Conservation (phyloP, 169 alveolate genomes). For the Cryptosporidium felis region DNA sequence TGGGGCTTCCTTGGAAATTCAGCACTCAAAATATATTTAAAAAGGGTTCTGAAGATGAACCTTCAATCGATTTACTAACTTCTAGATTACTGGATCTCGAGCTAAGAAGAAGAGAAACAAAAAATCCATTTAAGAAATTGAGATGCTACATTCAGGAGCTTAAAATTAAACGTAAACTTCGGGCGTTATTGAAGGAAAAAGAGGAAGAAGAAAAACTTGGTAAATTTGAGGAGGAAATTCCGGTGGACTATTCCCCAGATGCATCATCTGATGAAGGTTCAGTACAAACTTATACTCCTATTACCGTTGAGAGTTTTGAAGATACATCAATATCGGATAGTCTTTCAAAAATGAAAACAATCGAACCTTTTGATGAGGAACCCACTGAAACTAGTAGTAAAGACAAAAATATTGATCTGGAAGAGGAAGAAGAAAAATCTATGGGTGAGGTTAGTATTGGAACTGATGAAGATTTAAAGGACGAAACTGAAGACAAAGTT, state of each 20-base stretch:
- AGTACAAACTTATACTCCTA: not conserved
- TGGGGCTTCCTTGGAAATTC: too few relatives aligned
- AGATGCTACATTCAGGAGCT: not conserved
- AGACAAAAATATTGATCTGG: too few relatives aligned
- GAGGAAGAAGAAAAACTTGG: conserved; percentile 13
- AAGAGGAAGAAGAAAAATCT: too few relatives aligned
- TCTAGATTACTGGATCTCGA: not conserved
- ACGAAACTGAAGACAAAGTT: not conserved
- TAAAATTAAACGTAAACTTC: not conserved
- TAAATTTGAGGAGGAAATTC: conserved; percentile 39
- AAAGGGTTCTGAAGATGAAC: too few relatives aligned
- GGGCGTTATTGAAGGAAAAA: not conserved
- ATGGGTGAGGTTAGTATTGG: too few relatives aligned
- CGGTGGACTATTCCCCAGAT: conserved; percentile 46
- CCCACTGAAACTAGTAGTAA: too few relatives aligned
- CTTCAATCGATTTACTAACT: too few relatives aligned
- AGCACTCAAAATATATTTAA: too few relatives aligned
- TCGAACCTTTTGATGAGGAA: too few relatives aligned
- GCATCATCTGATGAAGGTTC: conserved; percentile 15
- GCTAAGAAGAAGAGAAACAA: not conserved
- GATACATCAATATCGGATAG: not conserved
- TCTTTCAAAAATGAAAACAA: not conserved
- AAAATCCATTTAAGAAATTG: conserved; percentile 48
- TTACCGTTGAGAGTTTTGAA: not conserved
- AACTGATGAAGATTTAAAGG: not conserved